Base-by-base conservation (phyloP, 2,329 filamentous ascomycete species). In the Hymenoscyphus salicellus region DNA sequence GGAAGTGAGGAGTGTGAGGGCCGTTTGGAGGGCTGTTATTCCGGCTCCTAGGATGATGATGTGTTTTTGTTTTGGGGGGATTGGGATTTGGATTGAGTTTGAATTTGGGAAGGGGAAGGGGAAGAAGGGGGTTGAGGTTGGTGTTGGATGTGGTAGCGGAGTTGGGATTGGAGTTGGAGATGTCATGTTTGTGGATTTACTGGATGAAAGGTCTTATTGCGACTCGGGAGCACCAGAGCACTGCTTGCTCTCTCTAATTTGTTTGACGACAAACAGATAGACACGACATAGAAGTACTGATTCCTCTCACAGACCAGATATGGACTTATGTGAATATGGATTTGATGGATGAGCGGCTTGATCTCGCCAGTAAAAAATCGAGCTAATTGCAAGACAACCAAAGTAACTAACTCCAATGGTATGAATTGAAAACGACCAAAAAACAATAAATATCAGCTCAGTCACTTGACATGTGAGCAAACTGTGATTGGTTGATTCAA, bases 21-120 rank as follows among this genome's bases (percentile, higher is more conserved):
- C 77, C 16, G 77, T 79, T 66, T 81, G 80, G 2, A 83, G 76
- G 20, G 79, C 80, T 11, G 78, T 79, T 4, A 83, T 76, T 1
- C 81, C 80, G 5, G 79, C 80, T n/a, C 81, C 70, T 4, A 72
- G 68, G 62, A 72, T 66, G 32, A 68, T 38, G 20, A 72, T 69
- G 8, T 70, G 63, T 61, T 71, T 65, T 41, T 59, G 61, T 38
- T 20, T 23, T 58, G 43, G 32, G 20, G 17, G 56, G 5, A 5
- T 52, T 52, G 46, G 17, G 14, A 32, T 55, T 26, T 5, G 52
- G 26, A 6, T 3, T 14, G 49, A 49, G 14, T 49, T 49, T 49
- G 43, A 16, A 14, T 46, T 17, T 5, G 41, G 14, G 14, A 7
- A 7, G 30, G 30, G 30, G 7, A 32, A 7, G 30, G 41, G n/a